A percentile compares a stretch with the other conserved stretches of the same genome.
Conservation (phyloP, 2,329 filamentous ascomycete genomes). For the Fusarium mundagurra region DNA sequence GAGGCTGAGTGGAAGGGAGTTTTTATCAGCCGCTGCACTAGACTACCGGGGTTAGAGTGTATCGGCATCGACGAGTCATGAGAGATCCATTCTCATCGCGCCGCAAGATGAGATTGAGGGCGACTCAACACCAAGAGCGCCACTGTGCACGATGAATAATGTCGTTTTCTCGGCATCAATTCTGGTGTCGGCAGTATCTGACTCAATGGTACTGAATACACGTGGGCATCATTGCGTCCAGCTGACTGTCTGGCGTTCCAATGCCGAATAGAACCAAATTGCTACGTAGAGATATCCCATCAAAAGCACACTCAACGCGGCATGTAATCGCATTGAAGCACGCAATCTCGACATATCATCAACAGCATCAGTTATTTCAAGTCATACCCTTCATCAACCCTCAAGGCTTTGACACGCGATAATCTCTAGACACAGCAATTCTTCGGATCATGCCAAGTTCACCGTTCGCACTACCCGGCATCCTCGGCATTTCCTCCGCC, state of each 20-base stretch:
- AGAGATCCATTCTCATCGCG: background rate
- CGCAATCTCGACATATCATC: fast-evolving
- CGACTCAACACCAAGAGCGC: background rate
- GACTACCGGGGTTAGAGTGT: background rate
- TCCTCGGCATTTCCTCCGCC: background rate
- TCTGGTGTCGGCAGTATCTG: background rate
- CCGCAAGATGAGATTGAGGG: background rate
- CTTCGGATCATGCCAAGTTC: background rate
- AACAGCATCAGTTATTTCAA: background rate
- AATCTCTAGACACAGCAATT: background rate
- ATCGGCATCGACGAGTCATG: background rate
- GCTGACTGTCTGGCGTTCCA: background rate
- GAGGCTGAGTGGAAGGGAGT: background rate
- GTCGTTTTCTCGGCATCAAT: background rate
- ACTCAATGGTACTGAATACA: background rate
- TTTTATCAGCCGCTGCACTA: background rate
- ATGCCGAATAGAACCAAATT: fast-evolving
- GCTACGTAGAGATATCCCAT: fast-evolving
- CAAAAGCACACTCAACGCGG: fast-evolving
- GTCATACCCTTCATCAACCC: fast-evolving
- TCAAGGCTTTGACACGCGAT: background rate
- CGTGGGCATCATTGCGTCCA: background rate
- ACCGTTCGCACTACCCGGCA: background rate
- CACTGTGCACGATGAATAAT: background rate
- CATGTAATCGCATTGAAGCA: background rate